Conservation (phyloP, 1,284 basidiomycete genomes). For the Naganishia cerealis region DNA sequence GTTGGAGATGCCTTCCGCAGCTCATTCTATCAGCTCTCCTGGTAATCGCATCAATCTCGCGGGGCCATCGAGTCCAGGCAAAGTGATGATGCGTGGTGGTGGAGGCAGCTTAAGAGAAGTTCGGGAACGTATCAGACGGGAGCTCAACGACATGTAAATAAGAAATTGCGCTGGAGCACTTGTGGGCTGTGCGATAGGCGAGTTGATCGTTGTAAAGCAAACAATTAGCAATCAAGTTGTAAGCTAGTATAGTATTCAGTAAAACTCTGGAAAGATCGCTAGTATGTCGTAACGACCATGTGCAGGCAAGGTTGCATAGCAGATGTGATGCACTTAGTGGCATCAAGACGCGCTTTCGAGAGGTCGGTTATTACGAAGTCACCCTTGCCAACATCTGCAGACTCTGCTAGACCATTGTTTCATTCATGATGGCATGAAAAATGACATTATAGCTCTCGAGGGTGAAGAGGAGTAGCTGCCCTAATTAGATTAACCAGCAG, state of each 20-base stretch:
- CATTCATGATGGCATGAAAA: too few species aligned
- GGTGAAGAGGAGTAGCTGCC: constrained; percentile 27
- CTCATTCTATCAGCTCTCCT: constrained; percentile 36
- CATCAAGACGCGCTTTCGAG: neutral
- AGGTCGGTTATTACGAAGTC: neutral
- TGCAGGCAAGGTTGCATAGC: neutral
- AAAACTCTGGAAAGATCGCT: neutral
- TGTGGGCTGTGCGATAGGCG: neutral
- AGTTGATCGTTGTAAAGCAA: neutral
- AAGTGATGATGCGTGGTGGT: constrained; percentile 41
- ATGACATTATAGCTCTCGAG: neutral
- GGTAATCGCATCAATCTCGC: constrained; percentile 20
- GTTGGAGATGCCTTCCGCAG: constrained; percentile 51
- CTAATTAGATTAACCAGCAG: constrained; percentile 17
- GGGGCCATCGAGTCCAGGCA: constrained; percentile 45
- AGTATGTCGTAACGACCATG: neutral
- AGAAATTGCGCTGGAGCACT: neutral
- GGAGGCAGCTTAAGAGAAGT: constrained; percentile 48
- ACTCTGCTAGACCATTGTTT: neutral
- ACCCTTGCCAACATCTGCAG: neutral
- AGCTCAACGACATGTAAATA: constrained; percentile 41
- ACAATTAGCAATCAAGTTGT: neutral
- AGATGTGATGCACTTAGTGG: neutral
- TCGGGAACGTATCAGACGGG: constrained; percentile 49
- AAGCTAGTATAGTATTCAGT: neutral